phyloP scores from a whole-genome alignment of 345 rosid genomes.

The Salix exigua region DNA sequence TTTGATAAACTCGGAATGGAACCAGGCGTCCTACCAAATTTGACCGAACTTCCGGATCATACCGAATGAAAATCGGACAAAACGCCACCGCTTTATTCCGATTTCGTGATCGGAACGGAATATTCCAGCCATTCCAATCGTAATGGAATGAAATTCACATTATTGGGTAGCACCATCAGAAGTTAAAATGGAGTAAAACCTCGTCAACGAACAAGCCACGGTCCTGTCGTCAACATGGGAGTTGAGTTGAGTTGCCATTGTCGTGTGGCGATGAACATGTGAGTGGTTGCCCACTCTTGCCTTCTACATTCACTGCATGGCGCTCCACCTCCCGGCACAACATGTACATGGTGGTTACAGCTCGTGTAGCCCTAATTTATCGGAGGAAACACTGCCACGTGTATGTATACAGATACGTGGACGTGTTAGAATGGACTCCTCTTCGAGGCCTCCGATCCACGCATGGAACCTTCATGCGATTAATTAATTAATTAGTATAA shows the following conservation, averaged over 20 bases:
- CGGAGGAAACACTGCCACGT: neutral
- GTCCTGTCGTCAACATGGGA: neutral
- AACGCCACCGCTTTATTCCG: too few species aligned
- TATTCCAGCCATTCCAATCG: too few species aligned
- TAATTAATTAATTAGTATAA: too few species aligned
- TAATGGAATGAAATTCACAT: too few species aligned
- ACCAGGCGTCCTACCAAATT: too few species aligned
- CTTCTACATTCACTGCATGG: constrained; percentile 5
- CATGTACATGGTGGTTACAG: neutral
- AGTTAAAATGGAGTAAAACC: neutral
- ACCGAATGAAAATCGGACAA: too few species aligned
- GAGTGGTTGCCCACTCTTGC: constrained; percentile 14
- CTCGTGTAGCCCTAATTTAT: neutral
- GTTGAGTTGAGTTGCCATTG: neutral
- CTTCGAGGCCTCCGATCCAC: too few species aligned
- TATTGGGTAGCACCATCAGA: neutral
- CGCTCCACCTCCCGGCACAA: neutral
- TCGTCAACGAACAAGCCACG: neutral
- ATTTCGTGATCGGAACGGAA: too few species aligned
- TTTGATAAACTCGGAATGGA: too few species aligned
- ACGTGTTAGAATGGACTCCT: too few species aligned
- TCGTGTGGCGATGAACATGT: constrained; percentile 3
- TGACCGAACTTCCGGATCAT: too few species aligned
- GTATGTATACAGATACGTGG: neutral
- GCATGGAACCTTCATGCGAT: too few species aligned